phyloP scores from a whole-genome alignment of 208 protist species.

The Wallacemonas sp. region DNA sequence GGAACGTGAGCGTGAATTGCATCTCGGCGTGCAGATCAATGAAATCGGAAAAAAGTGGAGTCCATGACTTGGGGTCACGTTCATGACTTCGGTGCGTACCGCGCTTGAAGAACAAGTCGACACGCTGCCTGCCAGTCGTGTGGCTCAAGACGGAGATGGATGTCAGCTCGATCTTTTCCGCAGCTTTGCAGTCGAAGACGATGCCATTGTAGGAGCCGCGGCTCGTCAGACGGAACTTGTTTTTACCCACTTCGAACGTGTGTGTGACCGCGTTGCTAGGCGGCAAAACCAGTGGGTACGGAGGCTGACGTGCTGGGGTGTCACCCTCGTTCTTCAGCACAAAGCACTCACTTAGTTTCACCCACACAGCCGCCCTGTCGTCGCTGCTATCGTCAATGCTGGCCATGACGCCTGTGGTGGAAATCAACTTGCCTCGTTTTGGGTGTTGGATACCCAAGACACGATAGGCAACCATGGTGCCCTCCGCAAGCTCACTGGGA shows the following conservation, averaged over 20 bases:
- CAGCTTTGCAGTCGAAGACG: constrained; percentile 87
- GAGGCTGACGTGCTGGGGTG: constrained; percentile 27
- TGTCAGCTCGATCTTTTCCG: constrained; percentile 64
- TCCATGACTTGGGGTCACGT: constrained; percentile 63
- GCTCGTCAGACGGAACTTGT: constrained; percentile 61
- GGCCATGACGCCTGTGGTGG: constrained; percentile 23
- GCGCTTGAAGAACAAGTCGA: constrained; percentile 85
- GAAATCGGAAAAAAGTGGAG: constrained; percentile 64
- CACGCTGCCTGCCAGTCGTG: constrained; percentile 69
- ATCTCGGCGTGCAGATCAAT: constrained; percentile 66
- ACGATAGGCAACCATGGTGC: constrained; percentile 58
- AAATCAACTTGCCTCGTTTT: constrained; percentile 54
- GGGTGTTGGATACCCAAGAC: constrained; percentile 48
- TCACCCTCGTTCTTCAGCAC: constrained; percentile 71
- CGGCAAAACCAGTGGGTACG: constrained; percentile 60
- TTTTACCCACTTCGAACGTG: constrained; percentile 85
- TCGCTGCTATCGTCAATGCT: constrained; percentile 65
- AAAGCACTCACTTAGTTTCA: constrained; percentile 62
- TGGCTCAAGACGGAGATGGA: constrained; percentile 71
- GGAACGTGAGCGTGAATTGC: constrained; percentile 67
- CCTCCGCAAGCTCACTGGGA: constrained; percentile 25
- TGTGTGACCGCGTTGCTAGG: constrained; percentile 58
- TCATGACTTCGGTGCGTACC: constrained; percentile 66
- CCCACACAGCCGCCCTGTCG: constrained; percentile 43
- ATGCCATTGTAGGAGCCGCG: constrained; percentile 87